Evolutionary conservation across 441 rosid species (phyloP).

Genomic region (Euphorbia celastroides): DNA sequence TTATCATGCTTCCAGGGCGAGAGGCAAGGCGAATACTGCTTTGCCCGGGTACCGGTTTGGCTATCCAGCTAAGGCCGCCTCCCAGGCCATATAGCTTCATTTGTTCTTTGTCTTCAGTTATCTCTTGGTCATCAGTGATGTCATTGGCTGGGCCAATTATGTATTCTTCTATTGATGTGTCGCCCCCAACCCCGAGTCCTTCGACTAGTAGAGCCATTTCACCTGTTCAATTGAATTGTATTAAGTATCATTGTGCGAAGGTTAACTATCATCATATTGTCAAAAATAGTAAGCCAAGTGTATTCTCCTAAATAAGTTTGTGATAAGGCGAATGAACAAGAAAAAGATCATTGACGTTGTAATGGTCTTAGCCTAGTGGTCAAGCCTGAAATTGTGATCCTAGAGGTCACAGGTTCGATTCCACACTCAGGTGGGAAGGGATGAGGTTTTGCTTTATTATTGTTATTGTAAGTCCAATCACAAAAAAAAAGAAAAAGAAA

Average conservation of each 20-base stretch:
- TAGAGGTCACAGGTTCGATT: too few species aligned
- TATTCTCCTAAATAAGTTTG: neutral
- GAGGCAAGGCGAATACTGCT: constrained; percentile 56
- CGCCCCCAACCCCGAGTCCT: constrained; percentile 67
- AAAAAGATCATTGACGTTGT: too few species aligned
- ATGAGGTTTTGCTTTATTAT: too few species aligned
- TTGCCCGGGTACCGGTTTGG: constrained; percentile 62
- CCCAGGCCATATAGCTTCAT: constrained; percentile 68
- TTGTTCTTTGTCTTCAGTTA: constrained; percentile 46
- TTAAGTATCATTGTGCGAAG: constrained; percentile 14
- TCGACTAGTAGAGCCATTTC: constrained; percentile 78
- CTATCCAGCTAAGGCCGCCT: constrained; percentile 75
- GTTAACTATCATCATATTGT: constrained; percentile 1
- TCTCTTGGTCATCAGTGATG: constrained; percentile 28
- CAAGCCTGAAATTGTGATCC: too few species aligned
- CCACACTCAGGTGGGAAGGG: too few species aligned
- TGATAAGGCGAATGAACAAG: too few species aligned
- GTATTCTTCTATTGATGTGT: constrained; percentile 61
- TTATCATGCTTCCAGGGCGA: constrained; percentile 69
- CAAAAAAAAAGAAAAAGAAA: too few species aligned
- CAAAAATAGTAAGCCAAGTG: neutral
- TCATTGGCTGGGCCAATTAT: constrained; percentile 46
- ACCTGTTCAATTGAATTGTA: constrained; percentile 33
- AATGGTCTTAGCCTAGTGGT: too few species aligned
- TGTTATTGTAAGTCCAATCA: too few species aligned